Base-by-base conservation (phyloP, 2,329 filamentous ascomycete species). In the Epichloe sp. region DNA sequence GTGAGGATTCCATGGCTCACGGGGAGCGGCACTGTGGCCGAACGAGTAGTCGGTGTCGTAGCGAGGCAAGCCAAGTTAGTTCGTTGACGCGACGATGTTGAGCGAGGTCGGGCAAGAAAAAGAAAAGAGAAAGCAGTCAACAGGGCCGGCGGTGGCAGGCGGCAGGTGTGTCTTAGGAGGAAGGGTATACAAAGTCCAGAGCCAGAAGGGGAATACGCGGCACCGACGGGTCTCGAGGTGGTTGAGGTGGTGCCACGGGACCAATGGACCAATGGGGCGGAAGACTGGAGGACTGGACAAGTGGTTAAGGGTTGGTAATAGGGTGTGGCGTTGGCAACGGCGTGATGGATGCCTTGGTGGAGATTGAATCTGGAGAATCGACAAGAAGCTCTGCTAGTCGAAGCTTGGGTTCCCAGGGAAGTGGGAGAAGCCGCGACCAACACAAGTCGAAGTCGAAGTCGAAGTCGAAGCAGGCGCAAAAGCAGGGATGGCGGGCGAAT, bases 1-100 rank as follows among this genome's bases (percentile, higher is more conserved):
- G 57, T 41, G 67, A 62, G 37, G 71, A 64, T 62, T 76, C 74
- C 75, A 77, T 78, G 59, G 50, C 61, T 58, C 38, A 52, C 26
- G 43, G 45, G 37, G n/a, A 31, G 37, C 43, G 49, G 49, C 49
- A 47, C 52, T 19, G 17, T 26, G 47, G 50, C 46, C 54, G 51
- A 53, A 38, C 37, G 48, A 47, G 37, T 50, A 51, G 49, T 43
- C 44, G 23, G 48, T 46, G 47, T 23, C 37, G 50, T 47, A 31
- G 37, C 23, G 35, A 40, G 17, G 17, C 17, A 31, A 23, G 21
- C 21, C 21, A 23, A 23, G 4, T 23, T 23, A 23, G 4, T 23
- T 23, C 4, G 21, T 23, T 23, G 21, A 23, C 21, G 21, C 21
- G 21, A 23, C 21, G 21, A 23, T 23, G 21, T 23, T 23, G 4